Evolutionary conservation across 805 yeast genomes (phyloP).

Genomic region (Metschnikowia chrysomelidarum): DNA sequence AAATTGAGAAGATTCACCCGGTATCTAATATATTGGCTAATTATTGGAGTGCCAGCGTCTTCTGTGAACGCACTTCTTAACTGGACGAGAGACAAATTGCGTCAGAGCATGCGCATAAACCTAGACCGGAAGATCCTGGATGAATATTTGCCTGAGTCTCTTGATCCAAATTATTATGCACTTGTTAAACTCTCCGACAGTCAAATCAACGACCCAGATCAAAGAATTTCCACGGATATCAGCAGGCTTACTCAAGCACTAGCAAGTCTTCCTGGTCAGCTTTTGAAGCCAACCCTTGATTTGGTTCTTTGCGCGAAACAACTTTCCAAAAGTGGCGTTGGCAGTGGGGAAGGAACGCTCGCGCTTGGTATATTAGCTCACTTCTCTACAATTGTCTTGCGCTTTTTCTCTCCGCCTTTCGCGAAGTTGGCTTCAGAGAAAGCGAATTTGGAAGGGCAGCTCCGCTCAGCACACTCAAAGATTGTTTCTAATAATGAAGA

Average conservation of each 20-base stretch:
- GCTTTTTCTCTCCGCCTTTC: slow-evolving; percentile 85
- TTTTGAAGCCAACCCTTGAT: slow-evolving; percentile 81
- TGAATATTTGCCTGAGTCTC: slow-evolving; percentile 67
- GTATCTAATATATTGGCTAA: slow-evolving; percentile 72
- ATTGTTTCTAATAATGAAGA: slow-evolving; percentile 80
- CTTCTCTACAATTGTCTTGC: slow-evolving; percentile 68
- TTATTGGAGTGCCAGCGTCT: slow-evolving; percentile 83
- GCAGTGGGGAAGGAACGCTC: slow-evolving; percentile 74
- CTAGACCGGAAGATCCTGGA: slow-evolving; percentile 64
- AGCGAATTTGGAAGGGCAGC: slow-evolving; percentile 80
- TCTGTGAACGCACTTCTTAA: slow-evolving; percentile 68
- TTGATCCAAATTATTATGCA: slow-evolving; percentile 71
- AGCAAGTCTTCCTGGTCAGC: slow-evolving; percentile 75
- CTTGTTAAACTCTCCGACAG: slow-evolving; percentile 56
- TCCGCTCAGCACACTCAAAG: slow-evolving; percentile 79
- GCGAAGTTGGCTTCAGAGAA: slow-evolving; percentile 74
- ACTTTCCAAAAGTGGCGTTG: slow-evolving; percentile 61
- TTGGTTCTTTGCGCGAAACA: slow-evolving; percentile 77
- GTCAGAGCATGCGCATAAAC: slow-evolving; percentile 58
- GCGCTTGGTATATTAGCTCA: slow-evolving; percentile 79
- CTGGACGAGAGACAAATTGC: slow-evolving; percentile 56
- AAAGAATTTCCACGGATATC: slow-evolving; percentile 77
- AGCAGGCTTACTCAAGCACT: slow-evolving; percentile 69
- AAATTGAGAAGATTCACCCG: slow-evolving; percentile 61
- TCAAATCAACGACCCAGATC: slow-evolving; percentile 72